These are phyloP conservation scores for Trifolium repens DNA, from an alignment of 306 rosid genomes.

Conservation along the genomic window DNA sequence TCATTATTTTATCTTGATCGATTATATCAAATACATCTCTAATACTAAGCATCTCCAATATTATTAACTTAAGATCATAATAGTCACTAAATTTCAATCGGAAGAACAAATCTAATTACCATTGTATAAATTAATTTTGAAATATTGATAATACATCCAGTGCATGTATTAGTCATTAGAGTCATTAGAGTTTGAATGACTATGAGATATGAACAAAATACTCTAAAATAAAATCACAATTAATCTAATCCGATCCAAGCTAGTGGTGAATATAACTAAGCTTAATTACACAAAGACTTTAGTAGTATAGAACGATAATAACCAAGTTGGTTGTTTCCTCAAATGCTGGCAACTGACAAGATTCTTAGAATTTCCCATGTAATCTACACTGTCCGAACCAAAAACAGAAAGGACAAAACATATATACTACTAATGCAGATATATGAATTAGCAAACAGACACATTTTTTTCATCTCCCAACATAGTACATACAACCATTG, in stretches of 20 bases:
- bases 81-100: no score
- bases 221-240: not conserved
- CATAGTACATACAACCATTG: conserved; percentile 8
- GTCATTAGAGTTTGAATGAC: no score
- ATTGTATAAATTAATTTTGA: no score
- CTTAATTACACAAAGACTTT: not conserved
- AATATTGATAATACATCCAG: no score
- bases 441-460: conserved; percentile 15
- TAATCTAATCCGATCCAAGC: not conserved
- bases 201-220: no score
- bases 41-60: no score
- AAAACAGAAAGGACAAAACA: conserved; percentile 4
- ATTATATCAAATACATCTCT: no score
- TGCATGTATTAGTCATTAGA: no score
- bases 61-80: no score
- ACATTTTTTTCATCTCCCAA: conserved; percentile 21
- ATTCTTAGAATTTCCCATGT: conserved; percentile 23
- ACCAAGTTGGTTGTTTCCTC: conserved; percentile 36
- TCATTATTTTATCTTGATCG: no score
- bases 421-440: conserved; percentile 19
- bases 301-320: conserved; percentile 34
- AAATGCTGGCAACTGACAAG: conserved; percentile 35
- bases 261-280: conserved; percentile 43
- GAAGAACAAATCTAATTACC: no score
- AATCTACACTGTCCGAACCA: conserved; percentile 14